Conservation (phyloP, 306 rosid species). For the Pterocarpus macrocarpus region DNA sequence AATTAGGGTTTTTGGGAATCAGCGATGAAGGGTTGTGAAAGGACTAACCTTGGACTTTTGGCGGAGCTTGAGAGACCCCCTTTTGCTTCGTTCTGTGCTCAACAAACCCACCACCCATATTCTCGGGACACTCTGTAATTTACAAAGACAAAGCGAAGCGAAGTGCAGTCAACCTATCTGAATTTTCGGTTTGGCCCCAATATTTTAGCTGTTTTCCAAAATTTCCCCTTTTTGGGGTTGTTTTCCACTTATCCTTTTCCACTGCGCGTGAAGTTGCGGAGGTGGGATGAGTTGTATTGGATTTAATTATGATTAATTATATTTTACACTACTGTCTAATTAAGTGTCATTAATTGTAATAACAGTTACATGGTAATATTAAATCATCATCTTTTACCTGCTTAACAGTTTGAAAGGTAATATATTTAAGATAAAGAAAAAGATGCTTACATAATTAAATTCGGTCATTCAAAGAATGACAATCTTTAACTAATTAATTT, state of each 20-base stretch:
- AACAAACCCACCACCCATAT: conserved; percentile 8
- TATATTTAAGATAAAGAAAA: no score
- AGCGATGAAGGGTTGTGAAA: not conserved
- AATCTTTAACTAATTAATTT: no score
- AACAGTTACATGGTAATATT: not conserved
- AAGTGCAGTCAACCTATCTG: conserved; percentile 37
- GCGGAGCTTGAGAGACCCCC: conserved; percentile 48
- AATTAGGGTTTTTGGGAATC: conserved; percentile 42
- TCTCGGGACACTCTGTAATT: conserved; percentile 14
- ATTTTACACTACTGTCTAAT: not conserved
- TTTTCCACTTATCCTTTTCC: not conserved
- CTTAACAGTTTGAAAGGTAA: no score
- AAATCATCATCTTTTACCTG: no score
- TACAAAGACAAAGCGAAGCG: not conserved
- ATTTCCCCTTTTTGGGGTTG: not conserved
- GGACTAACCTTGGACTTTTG: conserved; percentile 83
- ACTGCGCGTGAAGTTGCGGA: not conserved
- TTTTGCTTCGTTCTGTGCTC: conserved; percentile 33
- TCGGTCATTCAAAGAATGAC: no score
- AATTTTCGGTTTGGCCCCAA: conserved; percentile 44
- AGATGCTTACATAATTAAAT: no score
- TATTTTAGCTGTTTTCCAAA: conserved; percentile 10
- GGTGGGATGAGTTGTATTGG: not conserved
- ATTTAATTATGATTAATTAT: not conserved
- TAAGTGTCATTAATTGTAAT: not conserved